Conservation (phyloP, 140 eudicot genomes). For the Ambrosia hybrid region DNA sequence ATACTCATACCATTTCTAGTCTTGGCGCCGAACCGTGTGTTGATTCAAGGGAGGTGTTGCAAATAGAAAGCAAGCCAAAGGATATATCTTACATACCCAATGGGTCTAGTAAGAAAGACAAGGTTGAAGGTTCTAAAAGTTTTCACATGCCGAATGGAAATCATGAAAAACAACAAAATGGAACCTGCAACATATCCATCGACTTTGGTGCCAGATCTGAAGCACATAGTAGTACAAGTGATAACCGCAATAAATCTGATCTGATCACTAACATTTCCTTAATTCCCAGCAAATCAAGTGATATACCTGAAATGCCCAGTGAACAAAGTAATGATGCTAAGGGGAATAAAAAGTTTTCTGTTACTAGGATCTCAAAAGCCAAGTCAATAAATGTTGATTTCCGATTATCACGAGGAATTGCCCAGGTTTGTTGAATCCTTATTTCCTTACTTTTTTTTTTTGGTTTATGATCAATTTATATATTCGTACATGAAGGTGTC, state of each 20-base stretch:
- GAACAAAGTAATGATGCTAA: conserved; percentile 58
- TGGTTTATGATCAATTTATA: background rate
- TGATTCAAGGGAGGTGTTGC: conserved; percentile 42
- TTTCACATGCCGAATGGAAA: conserved; percentile 44
- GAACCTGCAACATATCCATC: conserved; percentile 35
- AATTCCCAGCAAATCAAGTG: conserved; percentile 43
- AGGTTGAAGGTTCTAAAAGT: conserved; percentile 29
- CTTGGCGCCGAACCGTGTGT: conserved; percentile 37
- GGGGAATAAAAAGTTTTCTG: conserved; percentile 73
- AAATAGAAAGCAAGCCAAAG: conserved; percentile 39
- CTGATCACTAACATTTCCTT: conserved; percentile 34
- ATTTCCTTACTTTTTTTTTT: conserved; percentile 11
- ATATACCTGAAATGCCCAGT: conserved; percentile 40
- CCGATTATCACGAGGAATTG: conserved; percentile 94
- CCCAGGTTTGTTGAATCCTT: conserved; percentile 56
- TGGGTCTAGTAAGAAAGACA: conserved; percentile 42
- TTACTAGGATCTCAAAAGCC: conserved; percentile 80
- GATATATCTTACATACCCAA: conserved; percentile 33
- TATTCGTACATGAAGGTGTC: conserved; percentile 19
- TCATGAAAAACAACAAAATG: conserved; percentile 36
- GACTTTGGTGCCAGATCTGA: conserved; percentile 49
- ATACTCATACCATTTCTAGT: conserved; percentile 33
- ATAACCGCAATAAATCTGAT: conserved; percentile 42
- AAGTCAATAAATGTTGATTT: conserved; percentile 90
- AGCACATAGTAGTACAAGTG: conserved; percentile 37